Evolutionary conservation across 2,329 filamentous ascomycete species (phyloP).

Genomic region (Venturia nashicola): DNA sequence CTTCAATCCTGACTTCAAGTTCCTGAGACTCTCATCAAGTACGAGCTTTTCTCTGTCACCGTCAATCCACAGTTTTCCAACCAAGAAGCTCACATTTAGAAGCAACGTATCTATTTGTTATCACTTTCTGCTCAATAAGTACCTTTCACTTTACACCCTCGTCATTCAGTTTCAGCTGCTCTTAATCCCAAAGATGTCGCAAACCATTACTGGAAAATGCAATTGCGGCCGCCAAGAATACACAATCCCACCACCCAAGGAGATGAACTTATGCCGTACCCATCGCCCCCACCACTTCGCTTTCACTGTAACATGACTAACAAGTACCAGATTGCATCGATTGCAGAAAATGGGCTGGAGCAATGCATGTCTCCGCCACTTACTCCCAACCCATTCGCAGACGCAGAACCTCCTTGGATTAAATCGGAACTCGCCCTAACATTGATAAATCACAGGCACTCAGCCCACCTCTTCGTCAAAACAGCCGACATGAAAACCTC

Average conservation of each 20-base stretch:
- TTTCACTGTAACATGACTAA: neutral
- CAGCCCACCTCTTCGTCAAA: conserved; percentile 4
- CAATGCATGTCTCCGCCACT: neutral
- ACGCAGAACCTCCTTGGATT: too few species aligned
- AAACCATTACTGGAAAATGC: neutral
- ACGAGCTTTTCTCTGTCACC: neutral
- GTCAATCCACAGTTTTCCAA: neutral
- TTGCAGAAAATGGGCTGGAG: conserved; percentile 1
- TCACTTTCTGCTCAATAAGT: neutral
- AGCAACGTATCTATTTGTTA: neutral
- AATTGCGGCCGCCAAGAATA: conserved; percentile 4
- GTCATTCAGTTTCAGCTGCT: neutral
- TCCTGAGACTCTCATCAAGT: neutral
- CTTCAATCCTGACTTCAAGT: neutral
- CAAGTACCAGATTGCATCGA: neutral
- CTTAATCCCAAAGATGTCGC: neutral
- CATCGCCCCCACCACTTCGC: too few species aligned
- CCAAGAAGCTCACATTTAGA: neutral
- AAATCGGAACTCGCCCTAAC: neutral
- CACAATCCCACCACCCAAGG: neutral
- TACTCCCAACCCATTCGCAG: neutral
- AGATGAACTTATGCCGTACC: conserved; percentile 1
- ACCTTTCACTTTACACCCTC: neutral
- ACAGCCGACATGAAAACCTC: neutral
- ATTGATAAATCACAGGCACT: neutral